These are phyloP conservation scores for Phytophthora hybrid DNA, from an alignment of 352 stramenopile genomes.

Conservation along the genomic window DNA sequence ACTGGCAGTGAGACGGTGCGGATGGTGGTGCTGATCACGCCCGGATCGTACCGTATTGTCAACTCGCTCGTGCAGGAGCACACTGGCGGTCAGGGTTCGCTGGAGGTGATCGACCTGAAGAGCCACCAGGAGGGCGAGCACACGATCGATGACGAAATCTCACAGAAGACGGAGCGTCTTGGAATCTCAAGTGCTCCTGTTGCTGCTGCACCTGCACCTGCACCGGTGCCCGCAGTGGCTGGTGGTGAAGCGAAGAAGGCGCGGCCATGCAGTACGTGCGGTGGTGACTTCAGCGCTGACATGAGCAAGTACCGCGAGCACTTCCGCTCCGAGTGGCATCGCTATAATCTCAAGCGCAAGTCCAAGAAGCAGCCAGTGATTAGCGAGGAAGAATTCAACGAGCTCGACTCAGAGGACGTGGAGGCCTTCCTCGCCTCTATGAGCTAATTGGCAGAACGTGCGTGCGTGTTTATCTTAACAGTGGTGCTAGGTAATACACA, in stretches of 20 bases:
- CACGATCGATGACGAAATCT: constrained; percentile 93
- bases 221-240: constrained; percentile 13
- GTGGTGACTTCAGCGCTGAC: constrained; percentile 89
- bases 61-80: constrained; percentile 77
- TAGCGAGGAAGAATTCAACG: constrained; percentile 67
- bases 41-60: constrained; percentile 78
- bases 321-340: constrained; percentile 97
- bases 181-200: constrained; percentile 43
- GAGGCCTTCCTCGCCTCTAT: constrained; percentile 74
- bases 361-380: constrained; percentile 87
- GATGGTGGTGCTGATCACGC: constrained; percentile 79
- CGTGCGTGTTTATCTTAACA: constrained; percentile 21
- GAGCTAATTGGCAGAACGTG: constrained; percentile 47
- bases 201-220: constrained; percentile 16
- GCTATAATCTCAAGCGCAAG: constrained; percentile 98
- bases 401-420: constrained; percentile 64
- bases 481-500: constrained; percentile 25
- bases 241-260: constrained; percentile 51
- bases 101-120: constrained; percentile 94
- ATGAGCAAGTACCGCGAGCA: constrained; percentile 92
- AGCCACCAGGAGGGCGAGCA: constrained; percentile 92
- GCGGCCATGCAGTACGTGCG: constrained; percentile 93
- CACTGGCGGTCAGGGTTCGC: constrained; percentile 57
- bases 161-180: constrained; percentile 84
- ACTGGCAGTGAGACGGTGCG: constrained; percentile 62